Percentiles rank a stretch among this genome's conserved stretches.
phyloP scores from a whole-genome alignment of 371 early-diverging fungal genomes.

The Syncephalis fuscata region DNA sequence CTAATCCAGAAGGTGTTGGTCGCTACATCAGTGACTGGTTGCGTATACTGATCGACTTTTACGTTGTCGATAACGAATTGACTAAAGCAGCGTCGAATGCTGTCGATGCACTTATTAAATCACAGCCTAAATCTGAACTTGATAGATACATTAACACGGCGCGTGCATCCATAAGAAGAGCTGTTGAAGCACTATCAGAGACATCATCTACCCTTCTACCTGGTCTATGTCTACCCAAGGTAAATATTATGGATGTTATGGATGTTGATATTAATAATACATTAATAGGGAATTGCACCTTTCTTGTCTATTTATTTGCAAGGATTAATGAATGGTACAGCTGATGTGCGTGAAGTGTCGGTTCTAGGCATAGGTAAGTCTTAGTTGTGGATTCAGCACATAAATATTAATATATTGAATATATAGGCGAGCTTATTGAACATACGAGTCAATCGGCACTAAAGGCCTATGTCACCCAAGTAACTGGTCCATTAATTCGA shows the following conservation, averaged over 20 bases:
- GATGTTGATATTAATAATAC: too few relatives aligned
- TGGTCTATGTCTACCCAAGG: slow-evolving; percentile 81
- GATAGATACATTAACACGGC: slow-evolving; percentile 61
- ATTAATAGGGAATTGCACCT: slow-evolving; percentile 52
- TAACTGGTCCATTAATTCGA: slow-evolving; percentile 95
- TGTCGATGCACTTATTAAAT: slow-evolving; percentile 58
- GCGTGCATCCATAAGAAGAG: slow-evolving; percentile 43
- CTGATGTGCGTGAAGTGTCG: slow-evolving; percentile 71
- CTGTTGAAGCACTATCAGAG: slow-evolving; percentile 21
- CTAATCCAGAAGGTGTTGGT: slow-evolving; percentile 37
- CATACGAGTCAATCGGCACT: slow-evolving; percentile 60
- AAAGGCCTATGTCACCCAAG: slow-evolving; percentile 81
- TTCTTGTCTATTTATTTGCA: slow-evolving; percentile 83
- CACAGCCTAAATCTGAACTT: slow-evolving; percentile 69
- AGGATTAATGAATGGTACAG: slow-evolving; percentile 79
- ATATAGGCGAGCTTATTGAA: slow-evolving; percentile 48
- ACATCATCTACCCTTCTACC: slow-evolving; percentile 24
- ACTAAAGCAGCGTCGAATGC: slow-evolving; percentile 64
- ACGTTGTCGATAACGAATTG: slow-evolving; percentile 31
- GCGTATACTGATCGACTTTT: slow-evolving; percentile 41
- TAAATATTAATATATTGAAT: neutral
- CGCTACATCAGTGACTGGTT: slow-evolving; percentile 74
- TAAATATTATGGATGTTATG: too few relatives aligned
- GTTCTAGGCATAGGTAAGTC: slow-evolving; percentile 45
- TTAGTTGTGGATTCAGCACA: neutral